Evolutionary conservation across 106 monocot genomes (phyloP), one percentile per base, ranked within the genome.

Genomic region (Xerophyta viscosa): DNA sequence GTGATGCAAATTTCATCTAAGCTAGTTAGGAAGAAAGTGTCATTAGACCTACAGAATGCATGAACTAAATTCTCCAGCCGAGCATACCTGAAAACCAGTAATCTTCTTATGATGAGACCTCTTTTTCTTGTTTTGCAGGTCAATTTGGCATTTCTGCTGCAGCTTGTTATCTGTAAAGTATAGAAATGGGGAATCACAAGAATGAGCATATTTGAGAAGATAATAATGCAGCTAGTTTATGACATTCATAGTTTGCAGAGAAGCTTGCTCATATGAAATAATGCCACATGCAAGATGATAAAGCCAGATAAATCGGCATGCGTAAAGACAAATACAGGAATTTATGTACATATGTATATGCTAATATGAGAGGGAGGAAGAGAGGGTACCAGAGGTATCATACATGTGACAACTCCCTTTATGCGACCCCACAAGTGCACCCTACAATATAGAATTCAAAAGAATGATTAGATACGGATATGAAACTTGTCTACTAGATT

Each of bases 71-170:
- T 41, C 29, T 25, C 24, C 9, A 70, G 29, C 25, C 30, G 11
- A 48, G 2, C 24, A 17, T 78, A 93, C 92, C 92, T 93, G 83
- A 51, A 93, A 93, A 54, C 87, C 92, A 50, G 92, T 93, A 41
- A 93, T 87, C 66, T 87, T 93, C 58, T 71, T 87, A 44, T 65
- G 76, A 51, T 46, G 64, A n/a, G 92, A 87, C 60, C 71, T 87
- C 71, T 75, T 93, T 61, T 78, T 87, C 80, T 77, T 87, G 65
- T 71, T 77, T 62, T 77, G 73, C 26, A 93, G 56, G 56, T 83
- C 61, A 42, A 93, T 69, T 52, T 69, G 77, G 49, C 60, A 62
- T 58, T 69, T 93, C 44, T 77, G 71, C 50, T 83, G 80, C 22
- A 93, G 71, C 64, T 87, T 87, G 53, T 93, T 83, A 25, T 87